phyloP scores from a whole-genome alignment of 352 stramenopile genomes.

The Phytopythium boreale region DNA sequence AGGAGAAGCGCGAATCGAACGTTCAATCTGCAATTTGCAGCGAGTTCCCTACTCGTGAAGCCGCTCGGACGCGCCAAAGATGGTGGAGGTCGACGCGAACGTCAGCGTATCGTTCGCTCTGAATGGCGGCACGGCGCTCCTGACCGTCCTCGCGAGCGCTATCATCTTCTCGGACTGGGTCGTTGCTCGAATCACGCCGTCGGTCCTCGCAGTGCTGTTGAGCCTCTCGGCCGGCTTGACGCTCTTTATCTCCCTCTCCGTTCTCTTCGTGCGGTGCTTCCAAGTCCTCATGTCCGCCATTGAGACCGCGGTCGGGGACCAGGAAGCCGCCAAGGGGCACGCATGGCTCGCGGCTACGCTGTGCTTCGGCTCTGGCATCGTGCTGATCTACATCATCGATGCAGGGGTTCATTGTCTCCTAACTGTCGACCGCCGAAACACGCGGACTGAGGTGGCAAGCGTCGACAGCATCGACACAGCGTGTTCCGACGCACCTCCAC shows the following conservation, averaged over 20 bases:
- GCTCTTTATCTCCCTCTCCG: conserved; percentile 78
- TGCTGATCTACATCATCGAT: conserved; percentile 50
- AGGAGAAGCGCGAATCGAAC: no score
- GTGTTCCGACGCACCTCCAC: conserved; percentile 8
- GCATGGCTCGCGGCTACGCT: conserved; percentile 78
- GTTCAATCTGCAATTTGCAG: background rate
- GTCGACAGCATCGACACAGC: conserved; percentile 26
- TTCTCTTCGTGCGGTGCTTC: conserved; percentile 48
- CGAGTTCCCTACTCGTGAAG: background rate
- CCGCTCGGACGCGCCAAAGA: background rate
- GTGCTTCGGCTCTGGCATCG: conserved; percentile 86
- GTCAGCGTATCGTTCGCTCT: background rate
- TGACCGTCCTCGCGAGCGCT: background rate
- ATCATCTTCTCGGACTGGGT: background rate
- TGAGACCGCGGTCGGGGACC: conserved; percentile 27
- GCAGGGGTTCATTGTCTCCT: conserved; percentile 27
- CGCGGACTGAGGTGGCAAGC: conserved; percentile 34
- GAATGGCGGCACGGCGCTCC: background rate
- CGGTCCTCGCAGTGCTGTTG: background rate
- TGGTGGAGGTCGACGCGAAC: background rate
- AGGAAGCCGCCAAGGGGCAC: conserved; percentile 31
- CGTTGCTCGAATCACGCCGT: background rate
- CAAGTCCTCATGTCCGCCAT: conserved; percentile 31
- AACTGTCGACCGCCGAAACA: conserved; percentile 22
- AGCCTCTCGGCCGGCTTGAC: conserved; percentile 64